Conservation (phyloP, 495 filamentous ascomycete species). For the Podospora tetraspora region DNA sequence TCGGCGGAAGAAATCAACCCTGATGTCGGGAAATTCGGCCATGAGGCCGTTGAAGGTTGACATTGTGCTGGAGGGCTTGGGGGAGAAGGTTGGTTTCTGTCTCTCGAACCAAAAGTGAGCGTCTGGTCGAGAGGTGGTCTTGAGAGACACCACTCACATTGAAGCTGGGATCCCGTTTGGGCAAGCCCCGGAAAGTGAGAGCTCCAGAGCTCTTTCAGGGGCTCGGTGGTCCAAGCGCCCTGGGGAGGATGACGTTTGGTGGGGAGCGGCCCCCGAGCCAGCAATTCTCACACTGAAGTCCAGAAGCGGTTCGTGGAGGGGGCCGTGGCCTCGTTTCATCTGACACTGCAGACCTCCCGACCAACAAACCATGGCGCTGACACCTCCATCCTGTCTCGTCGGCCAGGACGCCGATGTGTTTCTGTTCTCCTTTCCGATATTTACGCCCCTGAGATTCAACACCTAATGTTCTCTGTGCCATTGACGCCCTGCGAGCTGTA, state of each 20-base stretch:
- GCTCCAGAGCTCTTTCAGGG: not conserved
- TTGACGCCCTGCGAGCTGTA: not conserved
- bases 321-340: not conserved
- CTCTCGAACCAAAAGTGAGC: not conserved
- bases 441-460: not conserved
- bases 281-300: not conserved
- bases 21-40: slow-evolving; percentile 63
- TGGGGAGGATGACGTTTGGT: not conserved
- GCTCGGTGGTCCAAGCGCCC: not conserved
- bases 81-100: not conserved
- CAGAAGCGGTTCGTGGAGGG: not conserved
- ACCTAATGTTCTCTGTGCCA: not conserved
- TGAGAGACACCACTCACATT: not conserved
- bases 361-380: not conserved
- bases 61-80: slow-evolving; percentile 16
- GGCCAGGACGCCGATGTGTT: not conserved
- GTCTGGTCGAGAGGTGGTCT: not conserved
- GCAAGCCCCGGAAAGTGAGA: not conserved
- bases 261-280: not conserved
- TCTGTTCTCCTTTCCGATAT: not conserved
- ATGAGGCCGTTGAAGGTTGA: slow-evolving; percentile 39
- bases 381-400: not conserved
- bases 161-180: not conserved
- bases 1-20: slow-evolving; percentile 80
- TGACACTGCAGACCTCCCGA: not conserved